phyloP scores from a whole-genome alignment of 805 yeast genomes.

The Millerago galiae region DNA sequence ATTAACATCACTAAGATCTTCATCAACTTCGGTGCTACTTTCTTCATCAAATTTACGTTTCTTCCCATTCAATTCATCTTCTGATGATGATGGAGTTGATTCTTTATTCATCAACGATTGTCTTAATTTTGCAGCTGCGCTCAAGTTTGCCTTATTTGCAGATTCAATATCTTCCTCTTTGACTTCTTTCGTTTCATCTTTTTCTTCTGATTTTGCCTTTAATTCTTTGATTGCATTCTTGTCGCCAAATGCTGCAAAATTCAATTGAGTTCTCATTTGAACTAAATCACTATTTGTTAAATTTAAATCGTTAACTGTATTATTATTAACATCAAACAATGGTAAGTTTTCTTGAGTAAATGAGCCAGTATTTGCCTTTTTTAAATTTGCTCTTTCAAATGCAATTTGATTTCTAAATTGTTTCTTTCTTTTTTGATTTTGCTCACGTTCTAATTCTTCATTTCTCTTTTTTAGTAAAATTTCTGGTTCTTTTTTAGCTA shows the following conservation, averaged over 20 bases:
- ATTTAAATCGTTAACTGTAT: conserved; percentile 59
- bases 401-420: conserved; percentile 38
- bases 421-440: conserved; percentile 54
- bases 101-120: conserved; percentile 27
- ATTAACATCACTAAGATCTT: conserved; percentile 35
- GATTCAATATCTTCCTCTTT: conserved; percentile 18
- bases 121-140: conserved; percentile 41
- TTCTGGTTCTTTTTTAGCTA: conserved; percentile 70
- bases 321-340: conserved; percentile 68
- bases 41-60: conserved; percentile 14
- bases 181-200: conserved; percentile 21
- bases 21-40: conserved; percentile 8
- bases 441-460: conserved; percentile 63
- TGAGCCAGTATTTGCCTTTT: conserved; percentile 55
- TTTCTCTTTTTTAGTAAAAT: conserved; percentile 68
- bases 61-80: conserved; percentile 11
- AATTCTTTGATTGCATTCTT: conserved; percentile 5
- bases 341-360: conserved; percentile 68
- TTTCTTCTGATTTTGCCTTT: conserved; percentile 14
- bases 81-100: neutral
- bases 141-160: conserved; percentile 34
- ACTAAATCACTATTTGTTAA: conserved; percentile 68
- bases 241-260: conserved; percentile 67
- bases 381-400: conserved; percentile 2
- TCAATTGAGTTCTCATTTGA: conserved; percentile 51